Evolutionary conservation across 352 stramenopile genomes (phyloP), one percentile per base, ranked within the genome.

Genomic region (Phytophthora foliorum): DNA sequence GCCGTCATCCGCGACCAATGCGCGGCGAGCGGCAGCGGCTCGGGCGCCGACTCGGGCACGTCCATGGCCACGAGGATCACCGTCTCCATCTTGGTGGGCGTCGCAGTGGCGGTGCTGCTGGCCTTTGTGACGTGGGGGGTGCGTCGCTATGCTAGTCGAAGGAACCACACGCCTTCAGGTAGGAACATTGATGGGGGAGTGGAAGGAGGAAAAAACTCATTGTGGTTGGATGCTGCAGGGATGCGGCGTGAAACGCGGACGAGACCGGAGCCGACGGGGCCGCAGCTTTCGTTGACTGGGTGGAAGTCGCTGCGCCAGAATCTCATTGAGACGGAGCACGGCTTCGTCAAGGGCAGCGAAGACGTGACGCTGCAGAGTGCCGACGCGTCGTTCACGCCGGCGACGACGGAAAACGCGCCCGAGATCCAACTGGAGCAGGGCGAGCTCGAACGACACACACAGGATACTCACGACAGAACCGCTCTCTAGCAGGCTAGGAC

Each of bases 251-350:
- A 68, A 56, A 45, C 63, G 24, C 51, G n/a, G 6, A 61, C 45
- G 9, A 50, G 69, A n/a, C 53, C 59, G 39, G 44, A 38, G 11
- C 76, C 67, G 1, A 59, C 57, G 6, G 78, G 81, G 8, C 78
- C 77, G 25, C 74, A 71, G n/a, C 69, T 89, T 19, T 69, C 63
- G 25, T 72, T 89, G 25, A 70, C 58, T 0, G 81, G 81, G 46
- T 89, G 81, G 81, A 83, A 72, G 41, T 84, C 81, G 24, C 75
- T 87, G 56, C 74, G 75, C 9, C 76, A 87, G 65, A 86, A 87
- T 29, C 81, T 89, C 22, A 89, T 89, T 38, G 67, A 84, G 39
- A 66, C 68, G 0, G 75, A 82, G 56, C 63, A 77, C n/a, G 56
- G 65, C 10, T 67, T 72, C 22, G 39, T 79, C 11, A 53, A 60